These are phyloP conservation scores for Nectriaceae sp. DNA, from an alignment of 2,329 filamentous ascomycete species.

Conservation along the genomic window DNA sequence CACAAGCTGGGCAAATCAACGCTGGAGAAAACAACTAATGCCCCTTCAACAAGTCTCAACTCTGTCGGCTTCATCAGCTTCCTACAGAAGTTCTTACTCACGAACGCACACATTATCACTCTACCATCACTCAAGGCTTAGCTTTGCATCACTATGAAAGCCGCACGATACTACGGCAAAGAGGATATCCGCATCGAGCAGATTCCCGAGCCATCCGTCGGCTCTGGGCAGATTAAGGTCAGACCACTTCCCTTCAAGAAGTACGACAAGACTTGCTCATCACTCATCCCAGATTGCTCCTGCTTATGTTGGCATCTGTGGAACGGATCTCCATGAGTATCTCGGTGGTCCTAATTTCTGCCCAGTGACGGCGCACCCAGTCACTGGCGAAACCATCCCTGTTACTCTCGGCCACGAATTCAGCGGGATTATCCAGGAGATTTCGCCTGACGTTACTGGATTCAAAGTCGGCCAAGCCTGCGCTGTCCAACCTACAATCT, in stretches of 20 bases:
- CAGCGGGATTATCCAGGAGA: slow-evolving; percentile 58
- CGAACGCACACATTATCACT: no score
- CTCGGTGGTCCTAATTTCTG: slow-evolving; percentile 36
- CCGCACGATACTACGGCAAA: slow-evolving; percentile 56
- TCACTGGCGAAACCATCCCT: slow-evolving; percentile 59
- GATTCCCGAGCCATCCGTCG: slow-evolving; percentile 47
- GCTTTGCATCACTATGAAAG: no score
- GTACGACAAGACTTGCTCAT: neutral
- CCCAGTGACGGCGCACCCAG: slow-evolving; percentile 55
- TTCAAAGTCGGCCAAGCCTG: slow-evolving; percentile 58
- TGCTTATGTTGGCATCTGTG: slow-evolving; percentile 53
- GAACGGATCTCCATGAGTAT: slow-evolving; percentile 35
- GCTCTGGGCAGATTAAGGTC: slow-evolving; percentile 49
- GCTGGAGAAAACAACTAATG: no score
- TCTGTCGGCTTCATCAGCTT: no score
- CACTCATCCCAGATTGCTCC: slow-evolving; percentile 24
- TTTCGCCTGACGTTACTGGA: slow-evolving; percentile 51
- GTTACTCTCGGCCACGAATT: slow-evolving; percentile 68
- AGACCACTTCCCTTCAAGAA: neutral
- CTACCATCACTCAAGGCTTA: no score
- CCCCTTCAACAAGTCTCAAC: no score
- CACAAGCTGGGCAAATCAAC: no score
- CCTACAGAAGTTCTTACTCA: no score
- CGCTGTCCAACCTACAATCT: slow-evolving; percentile 61
- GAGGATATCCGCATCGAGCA: slow-evolving; percentile 57